These are phyloP conservation scores for Rhododendron mucronatum DNA, from an alignment of 148 eudicot species.

Conservation along the genomic window DNA sequence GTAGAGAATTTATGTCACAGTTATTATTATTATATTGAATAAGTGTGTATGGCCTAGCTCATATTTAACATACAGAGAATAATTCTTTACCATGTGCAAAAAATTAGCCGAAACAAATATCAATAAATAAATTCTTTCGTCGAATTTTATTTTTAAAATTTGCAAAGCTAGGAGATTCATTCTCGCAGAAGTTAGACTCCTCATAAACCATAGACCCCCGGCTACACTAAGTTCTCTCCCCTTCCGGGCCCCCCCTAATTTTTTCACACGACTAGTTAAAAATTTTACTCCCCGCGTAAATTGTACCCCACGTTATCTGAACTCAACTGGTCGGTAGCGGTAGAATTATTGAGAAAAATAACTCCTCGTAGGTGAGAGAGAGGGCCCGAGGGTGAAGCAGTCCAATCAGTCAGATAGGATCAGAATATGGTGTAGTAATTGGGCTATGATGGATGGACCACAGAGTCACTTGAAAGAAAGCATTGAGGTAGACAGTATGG, in stretches of 20 bases:
- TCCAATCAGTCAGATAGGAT: neutral
- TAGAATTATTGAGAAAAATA: neutral
- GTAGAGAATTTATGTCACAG: too few species aligned
- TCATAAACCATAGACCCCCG: too few species aligned
- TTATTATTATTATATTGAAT: too few species aligned
- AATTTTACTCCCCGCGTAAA: neutral
- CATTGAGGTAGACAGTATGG: neutral
- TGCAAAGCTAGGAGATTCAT: too few species aligned
- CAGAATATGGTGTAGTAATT: neutral
- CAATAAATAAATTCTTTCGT: too few species aligned
- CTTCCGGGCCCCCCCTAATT: neutral
- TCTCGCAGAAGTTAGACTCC: too few species aligned
- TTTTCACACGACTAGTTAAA: too few species aligned
- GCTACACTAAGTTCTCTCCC: neutral
- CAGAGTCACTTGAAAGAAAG: neutral
- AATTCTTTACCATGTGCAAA: too few species aligned
- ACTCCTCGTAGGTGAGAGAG: neutral
- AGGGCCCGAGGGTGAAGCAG: neutral
- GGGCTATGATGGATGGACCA: slow-evolving; percentile 7
- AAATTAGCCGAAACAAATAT: too few species aligned
- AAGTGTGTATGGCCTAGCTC: neutral
- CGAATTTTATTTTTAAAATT: too few species aligned
- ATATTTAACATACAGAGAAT: too few species aligned
- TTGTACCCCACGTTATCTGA: neutral
- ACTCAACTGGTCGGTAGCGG: neutral